Percentiles rank a stretch among this genome's conserved stretches.
phyloP scores from a whole-genome alignment of 2,329 filamentous ascomycete species.

The Penicillium sp. region DNA sequence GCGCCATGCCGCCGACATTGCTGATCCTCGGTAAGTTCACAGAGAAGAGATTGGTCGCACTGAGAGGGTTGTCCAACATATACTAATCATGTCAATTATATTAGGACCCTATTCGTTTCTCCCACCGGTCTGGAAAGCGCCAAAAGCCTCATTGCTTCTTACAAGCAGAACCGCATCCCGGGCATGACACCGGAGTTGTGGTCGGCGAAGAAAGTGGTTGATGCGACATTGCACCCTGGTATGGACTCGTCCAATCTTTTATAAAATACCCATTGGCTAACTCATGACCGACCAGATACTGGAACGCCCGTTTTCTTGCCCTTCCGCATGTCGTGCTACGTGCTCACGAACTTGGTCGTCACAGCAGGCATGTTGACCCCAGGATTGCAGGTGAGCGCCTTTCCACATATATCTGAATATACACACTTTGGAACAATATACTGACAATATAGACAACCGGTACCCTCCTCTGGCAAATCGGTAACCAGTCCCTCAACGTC shows the following conservation, averaged over 20 bases:
- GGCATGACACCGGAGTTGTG: conserved; percentile 89
- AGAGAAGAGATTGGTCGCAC: conserved; percentile 1
- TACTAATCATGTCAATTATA: not conserved
- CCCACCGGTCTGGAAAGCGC: conserved; percentile 76
- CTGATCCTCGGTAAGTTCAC: conserved; percentile 86
- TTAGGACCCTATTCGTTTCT: conserved; percentile 81
- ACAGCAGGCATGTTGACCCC: conserved; percentile 97
- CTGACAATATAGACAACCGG: conserved; percentile 63
- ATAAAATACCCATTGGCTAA: conserved; percentile 2
- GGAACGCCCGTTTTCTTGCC: conserved; percentile 88
- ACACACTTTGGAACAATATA: not conserved
- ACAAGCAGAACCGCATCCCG: conserved; percentile 77
- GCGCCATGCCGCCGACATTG: conserved; percentile 80
- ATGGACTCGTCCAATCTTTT: conserved; percentile 33
- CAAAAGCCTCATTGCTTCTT: conserved; percentile 75
- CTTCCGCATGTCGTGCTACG: conserved; percentile 96
- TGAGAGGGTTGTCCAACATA: not conserved
- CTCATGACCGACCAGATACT: conserved; percentile 62
- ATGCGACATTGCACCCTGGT: conserved; percentile 95
- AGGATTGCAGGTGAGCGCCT: conserved; percentile 63
- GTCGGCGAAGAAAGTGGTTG: conserved; percentile 94
- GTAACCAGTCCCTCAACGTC: conserved; percentile 97
- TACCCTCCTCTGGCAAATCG: conserved; percentile 89
- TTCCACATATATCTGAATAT: not conserved
- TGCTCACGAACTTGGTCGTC: conserved; percentile 88